Base-by-base conservation (phyloP, 371 early-diverging fungal species). In the Saksenaea oblongispora region DNA sequence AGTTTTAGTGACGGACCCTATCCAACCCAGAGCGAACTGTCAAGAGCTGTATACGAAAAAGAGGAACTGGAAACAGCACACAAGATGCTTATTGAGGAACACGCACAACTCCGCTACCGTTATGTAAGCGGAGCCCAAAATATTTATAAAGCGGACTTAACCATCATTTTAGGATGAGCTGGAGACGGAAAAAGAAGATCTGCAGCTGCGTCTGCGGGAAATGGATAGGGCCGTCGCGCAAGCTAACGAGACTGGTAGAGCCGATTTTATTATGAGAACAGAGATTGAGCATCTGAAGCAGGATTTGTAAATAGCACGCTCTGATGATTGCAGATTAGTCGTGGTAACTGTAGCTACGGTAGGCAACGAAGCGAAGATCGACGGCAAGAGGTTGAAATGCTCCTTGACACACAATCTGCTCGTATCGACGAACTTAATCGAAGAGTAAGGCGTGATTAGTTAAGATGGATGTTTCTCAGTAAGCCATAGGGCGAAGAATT, bases 271-370 rank as follows among this genome's bases (percentile, higher is more conserved):
- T 47, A 84, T 94, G 83, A 80, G 88, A 54, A 85, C 92, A 17
- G 97, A 97, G 69, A 93, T 95, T 62, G 93, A 93, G 36, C 87
- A 88, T 57, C 74, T 96, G 69, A 92, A 91, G 63, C 84, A 86
- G 54, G 93, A 95, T 51, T 71, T 96, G 90, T 91, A 86, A 78
- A 85, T 75, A 9, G 2, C 28, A 41, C 27, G n/a, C 18, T 26
- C 51, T 63, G 13, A 7, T 42, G 18, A 31, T 41, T 42, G 14
- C 55, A 27, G 34, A 37, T 47, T 47, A 22, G 51, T 47, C 51
- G 24, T 47, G 10, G 51, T 47, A 47, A 47, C 24, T 10, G 26
- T 61, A 22, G 15, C 10, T 18, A 10, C 37, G 47, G 41, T 71
- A 87, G 88, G 10, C 91, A 90, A 61, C 83, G 86, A 78, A 91